A percentile compares a stretch with the other conserved stretches of the same genome.
Evolutionary conservation across 352 stramenopile genomes (phyloP).

Genomic region (Globisporangium solare): DNA sequence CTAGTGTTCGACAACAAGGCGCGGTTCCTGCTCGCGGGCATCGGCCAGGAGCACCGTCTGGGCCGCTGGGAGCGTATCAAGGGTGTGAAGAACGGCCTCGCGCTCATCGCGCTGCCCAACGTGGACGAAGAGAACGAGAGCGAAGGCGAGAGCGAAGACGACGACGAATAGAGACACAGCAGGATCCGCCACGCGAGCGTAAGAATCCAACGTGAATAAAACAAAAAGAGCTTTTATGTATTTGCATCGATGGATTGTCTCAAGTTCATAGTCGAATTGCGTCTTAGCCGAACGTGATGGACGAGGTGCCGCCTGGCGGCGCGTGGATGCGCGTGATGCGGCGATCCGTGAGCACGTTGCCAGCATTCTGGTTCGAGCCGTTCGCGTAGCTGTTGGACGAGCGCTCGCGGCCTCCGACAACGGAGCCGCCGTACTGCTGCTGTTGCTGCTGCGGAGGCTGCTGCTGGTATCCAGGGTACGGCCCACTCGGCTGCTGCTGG

Average conservation of each 20-base stretch:
- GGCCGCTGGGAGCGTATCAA: conserved; percentile 90
- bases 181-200: not conserved
- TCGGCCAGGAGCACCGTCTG: conserved; percentile 91
- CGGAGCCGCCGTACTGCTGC: conserved; percentile 19
- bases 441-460: conserved; percentile 17
- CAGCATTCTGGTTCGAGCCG: conserved; percentile 83
- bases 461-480: conserved; percentile 12
- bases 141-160: conserved; percentile 30
- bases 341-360: conserved; percentile 88
- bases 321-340: conserved; percentile 89
- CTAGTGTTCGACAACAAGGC: conserved; percentile 75
- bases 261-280: not conserved
- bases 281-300: conserved; percentile 67
- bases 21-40: conserved; percentile 86
- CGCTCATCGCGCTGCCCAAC: conserved; percentile 80
- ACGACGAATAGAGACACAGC: conserved; percentile 26
- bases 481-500: conserved; percentile 18
- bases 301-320: conserved; percentile 76
- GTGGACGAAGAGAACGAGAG: conserved; percentile 34
- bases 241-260: conserved; percentile 2
- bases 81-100: conserved; percentile 86
- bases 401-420: conserved; percentile 6
- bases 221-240: conserved; percentile 9
- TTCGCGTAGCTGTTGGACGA: conserved; percentile 86
- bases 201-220: not conserved